phyloP scores from a whole-genome alignment of 805 yeast genomes.

The Candida ulmi region DNA sequence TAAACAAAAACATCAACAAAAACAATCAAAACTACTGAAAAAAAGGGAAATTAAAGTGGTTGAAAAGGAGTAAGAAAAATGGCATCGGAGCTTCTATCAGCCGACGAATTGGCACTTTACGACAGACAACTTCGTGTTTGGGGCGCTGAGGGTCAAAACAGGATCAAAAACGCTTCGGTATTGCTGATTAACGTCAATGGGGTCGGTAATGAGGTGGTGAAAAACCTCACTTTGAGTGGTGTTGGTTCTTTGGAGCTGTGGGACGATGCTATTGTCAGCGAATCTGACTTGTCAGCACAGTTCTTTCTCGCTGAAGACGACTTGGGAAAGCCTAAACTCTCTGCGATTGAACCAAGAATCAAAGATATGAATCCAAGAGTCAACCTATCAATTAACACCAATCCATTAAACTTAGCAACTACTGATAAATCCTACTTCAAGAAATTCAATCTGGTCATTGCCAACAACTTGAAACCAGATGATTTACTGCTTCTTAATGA shows the following conservation, averaged over 20 bases:
- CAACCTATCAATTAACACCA: slow-evolving; percentile 39
- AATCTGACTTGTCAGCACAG: slow-evolving; percentile 66
- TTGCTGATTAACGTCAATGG: slow-evolving; percentile 70
- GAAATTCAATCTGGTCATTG: slow-evolving; percentile 66
- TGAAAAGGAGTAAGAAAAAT: no score
- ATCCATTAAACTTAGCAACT: slow-evolving; percentile 8
- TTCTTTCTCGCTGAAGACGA: slow-evolving; percentile 59
- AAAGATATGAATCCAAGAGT: slow-evolving; percentile 81
- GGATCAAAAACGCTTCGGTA: slow-evolving; percentile 66
- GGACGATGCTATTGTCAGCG: slow-evolving; percentile 50
- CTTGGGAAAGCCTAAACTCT: slow-evolving; percentile 51
- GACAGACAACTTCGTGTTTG: slow-evolving; percentile 93
- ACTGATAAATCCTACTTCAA: slow-evolving; percentile 32
- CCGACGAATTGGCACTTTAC: slow-evolving; percentile 85
- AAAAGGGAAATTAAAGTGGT: no score
- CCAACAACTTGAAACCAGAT: slow-evolving; percentile 50
- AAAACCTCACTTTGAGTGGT: slow-evolving; percentile 86
- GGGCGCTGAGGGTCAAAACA: slow-evolving; percentile 90
- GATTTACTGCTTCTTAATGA: slow-evolving; percentile 46
- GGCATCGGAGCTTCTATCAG: slow-evolving; percentile 16
- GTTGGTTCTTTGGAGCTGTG: slow-evolving; percentile 69
- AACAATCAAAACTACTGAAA: no score
- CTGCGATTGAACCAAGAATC: slow-evolving; percentile 49
- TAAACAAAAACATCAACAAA: no score
- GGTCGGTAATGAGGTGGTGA: slow-evolving; percentile 74